Percentiles rank a stretch among this genome's conserved stretches.
Conservation (phyloP, 2,329 filamentous ascomycete species). For the Trichoderma hamatum region DNA sequence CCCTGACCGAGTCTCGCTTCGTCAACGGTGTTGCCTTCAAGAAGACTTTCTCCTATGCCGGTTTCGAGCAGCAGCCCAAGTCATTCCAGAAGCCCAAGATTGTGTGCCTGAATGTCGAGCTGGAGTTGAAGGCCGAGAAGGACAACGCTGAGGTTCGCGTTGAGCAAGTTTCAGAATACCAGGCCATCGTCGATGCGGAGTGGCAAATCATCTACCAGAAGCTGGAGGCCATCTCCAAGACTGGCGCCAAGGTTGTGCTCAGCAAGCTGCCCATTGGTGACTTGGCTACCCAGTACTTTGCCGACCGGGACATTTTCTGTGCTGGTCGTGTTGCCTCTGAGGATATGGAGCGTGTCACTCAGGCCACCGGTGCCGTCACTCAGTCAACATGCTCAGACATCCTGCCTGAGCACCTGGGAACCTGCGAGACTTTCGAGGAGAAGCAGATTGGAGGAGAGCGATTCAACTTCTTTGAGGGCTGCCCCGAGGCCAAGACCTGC, state of each 20-base stretch:
- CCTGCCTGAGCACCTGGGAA: slow-evolving; percentile 82
- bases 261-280: slow-evolving; percentile 98
- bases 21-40: slow-evolving; percentile 99
- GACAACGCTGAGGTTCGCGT: slow-evolving; percentile 98
- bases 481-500: slow-evolving; percentile 94
- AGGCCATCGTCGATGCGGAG: slow-evolving; percentile 97
- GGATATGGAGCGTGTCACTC: slow-evolving; percentile 94
- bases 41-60: slow-evolving; percentile 98
- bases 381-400: slow-evolving; percentile 98
- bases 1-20: slow-evolving; percentile 92
- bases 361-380: slow-evolving; percentile 87
- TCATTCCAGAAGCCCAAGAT: slow-evolving; percentile 93
- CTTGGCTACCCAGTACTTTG: slow-evolving; percentile 96
- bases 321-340: slow-evolving; percentile 88
- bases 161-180: slow-evolving; percentile 98
- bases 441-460: slow-evolving; percentile 95
- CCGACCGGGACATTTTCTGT: slow-evolving; percentile 97
- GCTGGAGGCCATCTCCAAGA: slow-evolving; percentile 91
- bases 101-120: slow-evolving; percentile 94
- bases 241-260: slow-evolving; percentile 94
- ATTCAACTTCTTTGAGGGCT: slow-evolving; percentile 98
- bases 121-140: slow-evolving; percentile 98
- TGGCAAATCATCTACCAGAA: slow-evolving; percentile 99
- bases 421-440: slow-evolving; percentile 89
- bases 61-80: slow-evolving; percentile 99